Conservation (phyloP, 495 filamentous ascomycete genomes). For the Neurospora sublineolata region DNA sequence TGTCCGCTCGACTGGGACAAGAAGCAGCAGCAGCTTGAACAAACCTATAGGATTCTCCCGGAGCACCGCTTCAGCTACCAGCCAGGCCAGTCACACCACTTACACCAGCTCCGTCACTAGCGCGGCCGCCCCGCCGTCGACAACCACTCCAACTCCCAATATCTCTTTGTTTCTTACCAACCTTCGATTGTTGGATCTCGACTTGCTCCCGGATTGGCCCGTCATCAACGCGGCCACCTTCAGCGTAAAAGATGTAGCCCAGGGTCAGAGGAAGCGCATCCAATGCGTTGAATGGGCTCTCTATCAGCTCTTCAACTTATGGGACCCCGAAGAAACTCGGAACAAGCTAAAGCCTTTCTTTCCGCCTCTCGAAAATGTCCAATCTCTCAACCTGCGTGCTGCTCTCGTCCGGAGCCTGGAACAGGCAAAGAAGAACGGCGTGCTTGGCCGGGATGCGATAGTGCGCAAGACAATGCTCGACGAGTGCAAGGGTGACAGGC, state of each 20-base stretch:
- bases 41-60: not conserved
- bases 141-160: conserved; percentile 8
- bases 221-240: conserved; percentile 52
- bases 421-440: conserved; percentile 74
- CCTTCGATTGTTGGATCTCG: conserved; percentile 66
- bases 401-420: conserved; percentile 70
- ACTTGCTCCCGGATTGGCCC: conserved; percentile 67
- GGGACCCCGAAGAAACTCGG: conserved; percentile 61
- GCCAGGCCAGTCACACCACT: conserved; percentile 3
- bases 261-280: conserved; percentile 68
- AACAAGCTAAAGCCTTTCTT: conserved; percentile 85
- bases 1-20: conserved; percentile 10
- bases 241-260: conserved; percentile 49
- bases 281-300: conserved; percentile 75
- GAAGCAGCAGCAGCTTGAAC: conserved; percentile 7
- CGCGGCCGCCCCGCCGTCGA: not conserved
- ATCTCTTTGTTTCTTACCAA: conserved; percentile 64
- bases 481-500: conserved; percentile 74
- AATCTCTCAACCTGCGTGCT: conserved; percentile 78
- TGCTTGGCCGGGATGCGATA: conserved; percentile 63
- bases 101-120: conserved; percentile 1
- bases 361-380: conserved; percentile 73
- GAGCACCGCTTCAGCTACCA: conserved; percentile 5
- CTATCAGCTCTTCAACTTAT: conserved; percentile 69
- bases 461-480: conserved; percentile 85